Percentiles rank a stretch among this genome's conserved stretches.
These are phyloP conservation scores for Colletotrichum sp. DNA, from an alignment of 2,329 filamentous ascomycete genomes.

Conservation along the genomic window DNA sequence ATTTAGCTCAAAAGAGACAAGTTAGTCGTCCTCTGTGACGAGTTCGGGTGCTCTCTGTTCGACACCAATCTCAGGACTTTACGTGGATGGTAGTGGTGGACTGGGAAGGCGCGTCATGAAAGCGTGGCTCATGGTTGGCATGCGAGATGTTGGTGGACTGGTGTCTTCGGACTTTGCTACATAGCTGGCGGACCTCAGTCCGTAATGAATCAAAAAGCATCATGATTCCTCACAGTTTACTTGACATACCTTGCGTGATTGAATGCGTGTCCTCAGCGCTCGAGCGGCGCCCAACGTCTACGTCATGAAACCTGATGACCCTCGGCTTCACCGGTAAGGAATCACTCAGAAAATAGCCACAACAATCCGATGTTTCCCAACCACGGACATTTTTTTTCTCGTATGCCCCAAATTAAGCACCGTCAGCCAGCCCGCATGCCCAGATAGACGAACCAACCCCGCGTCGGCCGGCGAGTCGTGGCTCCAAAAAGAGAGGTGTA, in stretches of 20 bases:
- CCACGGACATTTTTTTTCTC: not conserved
- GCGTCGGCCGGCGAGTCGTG: not conserved
- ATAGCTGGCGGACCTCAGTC: not conserved
- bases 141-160: not conserved
- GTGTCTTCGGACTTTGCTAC: not conserved
- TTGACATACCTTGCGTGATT: not conserved
- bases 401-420: not conserved
- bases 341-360: not conserved
- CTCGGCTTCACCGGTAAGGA: not conserved
- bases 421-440: not conserved
- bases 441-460: not conserved
- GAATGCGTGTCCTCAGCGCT: not conserved
- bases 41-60: not conserved
- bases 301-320: not conserved
- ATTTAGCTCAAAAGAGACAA: constrained; percentile 3
- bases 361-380: not conserved
- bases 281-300: not conserved
- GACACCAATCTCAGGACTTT: not conserved
- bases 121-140: not conserved
- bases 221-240: not conserved
- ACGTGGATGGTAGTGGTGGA: not conserved
- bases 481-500: not conserved
- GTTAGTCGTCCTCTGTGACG: not conserved
- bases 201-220: not conserved
- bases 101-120: not conserved